Conservation (phyloP, 208 protist genomes). For the Acanthamoeba castellanii region DNA sequence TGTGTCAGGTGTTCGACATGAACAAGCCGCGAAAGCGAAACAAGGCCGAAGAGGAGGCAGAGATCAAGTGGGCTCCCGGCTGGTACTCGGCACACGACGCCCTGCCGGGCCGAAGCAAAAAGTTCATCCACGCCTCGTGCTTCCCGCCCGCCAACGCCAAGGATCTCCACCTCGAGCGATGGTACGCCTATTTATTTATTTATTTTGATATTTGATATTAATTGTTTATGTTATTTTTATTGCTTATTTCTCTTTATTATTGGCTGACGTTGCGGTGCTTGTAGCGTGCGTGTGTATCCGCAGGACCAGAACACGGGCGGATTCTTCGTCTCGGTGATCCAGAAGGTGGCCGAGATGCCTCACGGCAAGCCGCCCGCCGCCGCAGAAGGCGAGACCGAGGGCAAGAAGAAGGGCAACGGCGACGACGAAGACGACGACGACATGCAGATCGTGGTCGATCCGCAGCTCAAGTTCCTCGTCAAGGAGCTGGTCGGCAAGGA, state of each 20-base stretch:
- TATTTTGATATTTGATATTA: background rate
- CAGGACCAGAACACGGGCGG: constrained; percentile 96
- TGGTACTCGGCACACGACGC: constrained; percentile 56
- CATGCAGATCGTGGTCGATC: constrained; percentile 3
- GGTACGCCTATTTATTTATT: constrained; percentile 42
- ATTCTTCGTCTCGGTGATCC: constrained; percentile 97
- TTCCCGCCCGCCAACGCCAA: constrained; percentile 81
- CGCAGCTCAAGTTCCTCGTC: constrained; percentile 36
- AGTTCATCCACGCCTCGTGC: constrained; percentile 87
- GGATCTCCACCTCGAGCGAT: constrained; percentile 90
- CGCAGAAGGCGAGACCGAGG: background rate
- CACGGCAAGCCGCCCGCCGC: background rate
- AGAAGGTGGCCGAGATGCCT: constrained; percentile 80
- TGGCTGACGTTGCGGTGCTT: background rate
- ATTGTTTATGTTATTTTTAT: background rate
- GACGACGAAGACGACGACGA: background rate
- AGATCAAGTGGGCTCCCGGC: background rate
- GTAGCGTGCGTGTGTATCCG: constrained; percentile 94
- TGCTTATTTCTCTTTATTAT: background rate
- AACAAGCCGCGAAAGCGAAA: constrained; percentile 29
- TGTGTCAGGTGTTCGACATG: background rate
- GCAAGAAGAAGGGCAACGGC: background rate
- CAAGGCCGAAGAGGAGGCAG: background rate
- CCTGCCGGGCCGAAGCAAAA: constrained; percentile 84
- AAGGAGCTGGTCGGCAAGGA: constrained; percentile 57